Percentiles rank a stretch among this genome's conserved stretches.
phyloP scores from a whole-genome alignment of 495 filamentous ascomycete species.

The Lasiosphaeriaceae sp. region DNA sequence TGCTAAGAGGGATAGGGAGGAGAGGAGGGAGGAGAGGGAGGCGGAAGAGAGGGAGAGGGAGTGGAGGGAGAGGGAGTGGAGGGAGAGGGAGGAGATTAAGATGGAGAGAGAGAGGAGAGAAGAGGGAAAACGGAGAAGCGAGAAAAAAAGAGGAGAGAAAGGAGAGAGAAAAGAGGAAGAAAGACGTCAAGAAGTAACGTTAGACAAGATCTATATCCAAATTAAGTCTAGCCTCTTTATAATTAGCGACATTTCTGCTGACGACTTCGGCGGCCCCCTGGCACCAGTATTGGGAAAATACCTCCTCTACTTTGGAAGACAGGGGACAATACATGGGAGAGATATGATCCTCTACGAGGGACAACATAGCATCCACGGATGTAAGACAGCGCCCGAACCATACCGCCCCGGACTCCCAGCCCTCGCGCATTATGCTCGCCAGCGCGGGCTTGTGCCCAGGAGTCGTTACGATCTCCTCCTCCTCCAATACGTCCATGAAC shows the following conservation, averaged over 20 bases:
- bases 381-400: conserved; percentile 24
- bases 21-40: neutral
- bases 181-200: neutral
- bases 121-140: conserved; percentile 3
- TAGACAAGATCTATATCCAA: neutral
- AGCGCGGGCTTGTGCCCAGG: conserved; percentile 1
- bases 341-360: conserved; percentile 23
- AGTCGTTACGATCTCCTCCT: conserved; percentile 10
- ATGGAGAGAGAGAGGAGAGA: conserved; percentile 16
- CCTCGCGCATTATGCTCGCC: conserved; percentile 10
- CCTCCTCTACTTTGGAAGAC: conserved; percentile 12
- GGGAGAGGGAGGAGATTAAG: conserved; percentile 7
- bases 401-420: conserved; percentile 16
- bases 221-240: neutral
- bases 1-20: neutral
- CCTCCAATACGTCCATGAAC: conserved; percentile 17
- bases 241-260: conserved; percentile 7
- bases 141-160: conserved; percentile 10
- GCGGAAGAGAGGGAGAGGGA: neutral
- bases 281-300: conserved; percentile 18
- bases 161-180: neutral
- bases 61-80: neutral
- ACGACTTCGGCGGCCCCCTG: conserved; percentile 6
- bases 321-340: conserved; percentile 17
- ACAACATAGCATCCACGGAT: conserved; percentile 21